phyloP scores from a whole-genome alignment of 2,329 filamentous ascomycete genomes.

The Fusarium acutatum region DNA sequence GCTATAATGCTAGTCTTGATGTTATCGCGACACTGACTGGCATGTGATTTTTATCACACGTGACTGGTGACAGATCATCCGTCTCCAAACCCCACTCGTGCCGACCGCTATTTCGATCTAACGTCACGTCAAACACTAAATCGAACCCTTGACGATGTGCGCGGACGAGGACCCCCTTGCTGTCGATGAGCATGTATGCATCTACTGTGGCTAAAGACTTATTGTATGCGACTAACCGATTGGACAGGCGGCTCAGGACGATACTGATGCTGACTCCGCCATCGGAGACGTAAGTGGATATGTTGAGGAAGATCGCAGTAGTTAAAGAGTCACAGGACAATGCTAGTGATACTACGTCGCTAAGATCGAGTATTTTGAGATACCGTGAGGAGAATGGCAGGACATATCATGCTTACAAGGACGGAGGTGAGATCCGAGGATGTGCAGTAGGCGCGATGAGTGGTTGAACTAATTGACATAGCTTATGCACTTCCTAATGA shows the following conservation, averaged over 20 bases:
- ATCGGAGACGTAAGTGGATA: neutral
- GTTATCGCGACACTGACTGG: neutral
- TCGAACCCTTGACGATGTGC: neutral
- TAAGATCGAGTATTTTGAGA: neutral
- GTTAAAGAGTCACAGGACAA: neutral
- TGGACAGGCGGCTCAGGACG: neutral
- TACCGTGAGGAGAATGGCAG: neutral
- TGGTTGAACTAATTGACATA: neutral
- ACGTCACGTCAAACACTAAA: neutral
- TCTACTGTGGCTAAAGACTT: neutral
- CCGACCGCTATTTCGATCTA: neutral
- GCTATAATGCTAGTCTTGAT: neutral
- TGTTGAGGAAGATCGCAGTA: accelerated
- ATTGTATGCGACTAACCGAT: neutral
- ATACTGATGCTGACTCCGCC: neutral
- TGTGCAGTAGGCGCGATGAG: accelerated
- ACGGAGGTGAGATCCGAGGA: neutral
- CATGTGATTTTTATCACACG: neutral
- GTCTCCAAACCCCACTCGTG: neutral
- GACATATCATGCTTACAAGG: constrained; percentile 7
- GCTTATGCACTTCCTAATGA: constrained; percentile 25
- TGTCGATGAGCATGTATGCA: neutral
- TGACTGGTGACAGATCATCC: neutral
- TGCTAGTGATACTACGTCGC: neutral
- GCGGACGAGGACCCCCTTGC: neutral